phyloP scores from a whole-genome alignment of 768 basidiomycete genomes.

The Leccinum barrowsii region DNA sequence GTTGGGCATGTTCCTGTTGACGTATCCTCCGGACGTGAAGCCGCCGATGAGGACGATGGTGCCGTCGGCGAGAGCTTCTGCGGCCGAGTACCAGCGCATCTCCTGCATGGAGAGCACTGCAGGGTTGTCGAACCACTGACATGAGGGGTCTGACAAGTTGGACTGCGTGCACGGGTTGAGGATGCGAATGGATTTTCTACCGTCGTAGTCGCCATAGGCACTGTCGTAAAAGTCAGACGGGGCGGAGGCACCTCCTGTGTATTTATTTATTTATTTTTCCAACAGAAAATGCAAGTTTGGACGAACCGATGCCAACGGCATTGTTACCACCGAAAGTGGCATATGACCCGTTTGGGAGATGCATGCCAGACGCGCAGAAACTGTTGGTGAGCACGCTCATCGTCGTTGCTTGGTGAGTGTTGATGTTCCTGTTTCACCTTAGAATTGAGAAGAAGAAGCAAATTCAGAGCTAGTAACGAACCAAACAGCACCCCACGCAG shows the following conservation, averaged over 20 bases:
- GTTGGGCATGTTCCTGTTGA: constrained; percentile 70
- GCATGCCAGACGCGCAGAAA: constrained; percentile 81
- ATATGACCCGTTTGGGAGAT: constrained; percentile 74
- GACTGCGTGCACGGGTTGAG: constrained; percentile 63
- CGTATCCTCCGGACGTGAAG: constrained; percentile 68
- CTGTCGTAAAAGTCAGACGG: constrained; percentile 42
- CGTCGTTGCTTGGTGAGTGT: constrained; percentile 15
- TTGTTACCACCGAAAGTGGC: constrained; percentile 74
- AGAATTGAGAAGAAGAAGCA: constrained; percentile 27
- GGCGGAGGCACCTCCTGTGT: constrained; percentile 30
- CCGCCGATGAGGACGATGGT: constrained; percentile 76
- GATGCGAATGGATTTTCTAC: constrained; percentile 74
- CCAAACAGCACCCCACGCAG: constrained; percentile 74
- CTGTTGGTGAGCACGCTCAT: constrained; percentile 54
- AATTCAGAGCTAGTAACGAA: constrained; percentile 13
- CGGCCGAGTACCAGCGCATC: constrained; percentile 71
- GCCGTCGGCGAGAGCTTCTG: constrained; percentile 72
- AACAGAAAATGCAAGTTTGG: background rate
- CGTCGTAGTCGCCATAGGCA: constrained; percentile 75
- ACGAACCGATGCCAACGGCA: constrained; percentile 50
- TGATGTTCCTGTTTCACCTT: constrained; percentile 17
- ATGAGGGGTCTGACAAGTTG: constrained; percentile 43
- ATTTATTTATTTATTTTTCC: background rate
- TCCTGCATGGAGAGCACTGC: constrained; percentile 59
- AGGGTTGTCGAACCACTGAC: constrained; percentile 72